Conservation (phyloP, 2,329 filamentous ascomycete species). For the Bipolaris gigantea region DNA sequence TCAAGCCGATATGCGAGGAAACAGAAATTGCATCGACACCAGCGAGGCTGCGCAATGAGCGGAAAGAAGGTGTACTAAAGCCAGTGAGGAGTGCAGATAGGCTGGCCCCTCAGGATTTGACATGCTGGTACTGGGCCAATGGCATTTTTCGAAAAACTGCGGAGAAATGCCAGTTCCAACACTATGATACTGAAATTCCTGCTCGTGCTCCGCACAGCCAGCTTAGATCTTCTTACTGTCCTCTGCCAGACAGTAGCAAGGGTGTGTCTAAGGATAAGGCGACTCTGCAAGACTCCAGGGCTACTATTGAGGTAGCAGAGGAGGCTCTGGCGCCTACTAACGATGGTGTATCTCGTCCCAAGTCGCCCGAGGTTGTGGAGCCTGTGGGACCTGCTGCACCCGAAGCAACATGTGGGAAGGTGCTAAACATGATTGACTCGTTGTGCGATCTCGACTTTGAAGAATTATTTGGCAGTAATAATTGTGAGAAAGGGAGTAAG, state of each 20-base stretch:
- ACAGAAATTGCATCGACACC: not conserved
- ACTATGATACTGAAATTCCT: slow-evolving; percentile 18
- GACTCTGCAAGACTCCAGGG: not conserved
- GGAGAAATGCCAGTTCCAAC: slow-evolving; percentile 15
- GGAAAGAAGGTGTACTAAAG: too few relatives aligned
- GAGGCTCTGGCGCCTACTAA: too few relatives aligned
- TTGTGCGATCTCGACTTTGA: slow-evolving; percentile 25
- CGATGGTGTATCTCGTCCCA: not conserved
- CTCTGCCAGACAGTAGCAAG: slow-evolving; percentile 3
- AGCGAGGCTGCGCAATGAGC: too few relatives aligned
- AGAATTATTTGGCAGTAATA: slow-evolving; percentile 27
- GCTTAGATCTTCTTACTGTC: not conserved
- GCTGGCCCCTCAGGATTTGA: slow-evolving; percentile 7
- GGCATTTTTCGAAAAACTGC: slow-evolving; percentile 7
- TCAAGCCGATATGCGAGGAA: not conserved
- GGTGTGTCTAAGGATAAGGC: not conserved
- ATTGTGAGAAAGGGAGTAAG: not conserved
- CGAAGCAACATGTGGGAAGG: slow-evolving; percentile 2
- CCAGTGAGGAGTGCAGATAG: not conserved
- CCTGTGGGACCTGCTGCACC: not conserved
- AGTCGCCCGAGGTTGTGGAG: not conserved
- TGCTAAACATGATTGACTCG: slow-evolving; percentile 23
- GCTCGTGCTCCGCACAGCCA: not conserved
- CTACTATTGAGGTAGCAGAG: not conserved
- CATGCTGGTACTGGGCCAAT: slow-evolving; percentile 29